Percentiles rank a stretch among this genome's conserved stretches.
phyloP scores from a whole-genome alignment of 495 filamentous ascomycete species.

The Penicillium salamii region DNA sequence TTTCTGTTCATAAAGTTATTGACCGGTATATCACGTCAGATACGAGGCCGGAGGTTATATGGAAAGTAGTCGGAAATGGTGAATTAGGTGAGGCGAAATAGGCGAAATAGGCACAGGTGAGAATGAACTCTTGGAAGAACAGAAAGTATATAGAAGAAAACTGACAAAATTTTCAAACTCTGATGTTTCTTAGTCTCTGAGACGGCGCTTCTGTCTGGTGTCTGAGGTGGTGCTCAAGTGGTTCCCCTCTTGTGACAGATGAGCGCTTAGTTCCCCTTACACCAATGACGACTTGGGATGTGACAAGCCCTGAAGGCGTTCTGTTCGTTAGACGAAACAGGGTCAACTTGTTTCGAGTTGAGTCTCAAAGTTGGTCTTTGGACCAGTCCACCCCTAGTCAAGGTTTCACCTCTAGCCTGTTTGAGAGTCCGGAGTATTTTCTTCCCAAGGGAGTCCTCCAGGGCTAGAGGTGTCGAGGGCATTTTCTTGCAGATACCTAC shows the following conservation, averaged over 20 bases:
- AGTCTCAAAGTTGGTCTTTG: background rate
- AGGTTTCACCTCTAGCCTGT: constrained; percentile 1
- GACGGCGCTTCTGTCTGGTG: constrained; percentile 11
- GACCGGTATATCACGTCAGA: constrained; percentile 1
- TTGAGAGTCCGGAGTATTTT: too few relatives aligned
- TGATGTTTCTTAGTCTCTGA: too few relatives aligned
- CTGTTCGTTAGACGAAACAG: background rate
- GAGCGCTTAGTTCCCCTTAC: constrained; percentile 7
- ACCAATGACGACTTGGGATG: constrained; percentile 5
- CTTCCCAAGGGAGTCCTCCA: too few relatives aligned
- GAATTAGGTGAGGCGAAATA: too few relatives aligned
- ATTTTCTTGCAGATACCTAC: too few relatives aligned
- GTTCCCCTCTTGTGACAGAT: constrained; percentile 6
- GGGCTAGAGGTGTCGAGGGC: too few relatives aligned
- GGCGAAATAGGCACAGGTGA: too few relatives aligned
- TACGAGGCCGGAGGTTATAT: constrained; percentile 1
- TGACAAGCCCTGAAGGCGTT: background rate
- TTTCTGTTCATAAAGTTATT: too few relatives aligned
- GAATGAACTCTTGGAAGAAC: too few relatives aligned
- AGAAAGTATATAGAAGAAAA: background rate
- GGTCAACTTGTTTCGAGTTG: constrained; percentile 2
- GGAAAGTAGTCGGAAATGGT: too few relatives aligned
- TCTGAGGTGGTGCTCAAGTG: background rate
- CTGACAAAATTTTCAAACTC: too few relatives aligned
- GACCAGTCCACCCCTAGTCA: constrained; percentile 1